Evolutionary conservation across 495 filamentous ascomycete species (phyloP), one percentile per base, ranked within the genome.

Genomic region (Tirmania nivea): DNA sequence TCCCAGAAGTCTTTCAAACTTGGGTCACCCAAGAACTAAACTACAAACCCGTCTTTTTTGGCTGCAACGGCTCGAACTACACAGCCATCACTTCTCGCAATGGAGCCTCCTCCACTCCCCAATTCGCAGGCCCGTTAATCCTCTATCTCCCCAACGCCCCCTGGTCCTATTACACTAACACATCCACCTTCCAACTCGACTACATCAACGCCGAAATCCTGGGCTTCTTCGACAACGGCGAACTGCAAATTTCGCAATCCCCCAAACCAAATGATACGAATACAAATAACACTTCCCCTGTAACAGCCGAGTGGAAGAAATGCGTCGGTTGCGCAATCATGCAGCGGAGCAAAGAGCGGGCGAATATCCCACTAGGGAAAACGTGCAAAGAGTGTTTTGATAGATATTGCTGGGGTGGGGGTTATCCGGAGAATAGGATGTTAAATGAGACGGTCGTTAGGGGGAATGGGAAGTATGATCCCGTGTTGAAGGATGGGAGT

Each of bases 251-350:
- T 6, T 21, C 25, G 5, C n/a, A 19, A 21, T 31, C 48, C 16
- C 21, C 21, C 0, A 25, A 12, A 2, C 48, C 20, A 12, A 12
- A 16, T 12, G 19, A 12, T 10, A 12, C 48, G 6, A 17, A 17
- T 12, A 19, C 48, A 21, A 21, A 21, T 17, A 6, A 2, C 16
- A 6, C n/a, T 6, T 19, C 16, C 16, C 61, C 60, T 1, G 58
- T 55, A 3, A 57, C 58, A 10, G 35, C 5, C 0, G 57, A 55
- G 2, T 73, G 67, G 63, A 57, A 57, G 36, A 60, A 56, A 7
- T 73, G 69, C 54, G 54, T 73, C 49, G 68, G 59, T 20, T 73
- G 71, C 61, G 70, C 64, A 19, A 57, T 73, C 42, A 58, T 67
- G 57, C 66, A 66, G 56, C 39, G 57, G 25, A 48, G 21, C 10